These are phyloP conservation scores for Ramularia endophylla DNA, from an alignment of 2,329 filamentous ascomycete species.

Conservation along the genomic window DNA sequence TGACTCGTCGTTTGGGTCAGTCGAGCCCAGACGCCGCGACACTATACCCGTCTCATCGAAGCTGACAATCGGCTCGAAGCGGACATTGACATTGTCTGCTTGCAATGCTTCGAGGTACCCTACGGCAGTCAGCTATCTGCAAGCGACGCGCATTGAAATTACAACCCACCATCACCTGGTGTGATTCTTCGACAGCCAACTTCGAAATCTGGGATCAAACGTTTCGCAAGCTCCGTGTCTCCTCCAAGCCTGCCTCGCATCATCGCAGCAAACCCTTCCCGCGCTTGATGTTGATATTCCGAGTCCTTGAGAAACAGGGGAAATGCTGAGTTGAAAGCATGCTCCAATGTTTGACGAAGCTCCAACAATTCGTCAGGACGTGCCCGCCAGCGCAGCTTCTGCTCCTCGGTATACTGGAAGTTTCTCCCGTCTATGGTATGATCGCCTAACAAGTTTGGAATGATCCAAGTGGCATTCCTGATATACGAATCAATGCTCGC, in stretches of 20 bases:
- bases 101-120: slow-evolving; percentile 12
- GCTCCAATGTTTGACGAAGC: slow-evolving; percentile 9
- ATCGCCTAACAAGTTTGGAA: slow-evolving; percentile 7
- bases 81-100: slow-evolving; percentile 9
- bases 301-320: slow-evolving; percentile 7
- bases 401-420: slow-evolving; percentile 6
- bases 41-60: slow-evolving; percentile 9
- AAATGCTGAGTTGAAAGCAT: slow-evolving; percentile 9
- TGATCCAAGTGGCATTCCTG: slow-evolving; percentile 43
- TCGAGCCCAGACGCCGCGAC: no score
- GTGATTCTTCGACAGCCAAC: slow-evolving; percentile 13
- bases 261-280: slow-evolving; percentile 3
- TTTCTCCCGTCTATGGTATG: slow-evolving; percentile 8
- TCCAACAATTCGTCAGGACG: slow-evolving; percentile 8
- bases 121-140: background rate
- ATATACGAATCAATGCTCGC: slow-evolving; percentile 45
- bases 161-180: slow-evolving; percentile 6
- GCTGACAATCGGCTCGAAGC: slow-evolving; percentile 7
- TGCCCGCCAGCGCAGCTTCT: slow-evolving; percentile 9
- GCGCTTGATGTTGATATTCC: slow-evolving; percentile 1
- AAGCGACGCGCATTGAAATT: background rate
- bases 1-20: no score
- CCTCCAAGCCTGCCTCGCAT: slow-evolving; percentile 9
- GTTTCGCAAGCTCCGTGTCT: slow-evolving; percentile 4
- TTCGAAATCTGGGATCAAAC: slow-evolving; percentile 10